Percentiles rank a stretch among this genome's conserved stretches.
These are phyloP conservation scores for Medakamo hakoo DNA, from an alignment of 139 green algal genomes.

Conservation along the genomic window DNA sequence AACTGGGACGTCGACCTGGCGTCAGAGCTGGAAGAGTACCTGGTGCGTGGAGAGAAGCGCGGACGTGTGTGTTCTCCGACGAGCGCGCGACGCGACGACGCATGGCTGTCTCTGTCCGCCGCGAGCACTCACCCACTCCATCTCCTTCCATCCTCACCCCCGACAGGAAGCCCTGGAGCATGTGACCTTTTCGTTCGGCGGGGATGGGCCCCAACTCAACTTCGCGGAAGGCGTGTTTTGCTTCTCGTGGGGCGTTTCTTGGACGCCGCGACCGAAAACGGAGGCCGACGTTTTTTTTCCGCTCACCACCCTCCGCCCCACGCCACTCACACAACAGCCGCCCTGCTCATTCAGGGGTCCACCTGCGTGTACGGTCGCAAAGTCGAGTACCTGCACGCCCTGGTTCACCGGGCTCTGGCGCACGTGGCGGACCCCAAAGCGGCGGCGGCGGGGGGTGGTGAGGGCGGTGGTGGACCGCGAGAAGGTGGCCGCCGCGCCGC, in stretches of 20 bases:
- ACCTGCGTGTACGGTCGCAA: constrained; percentile 72
- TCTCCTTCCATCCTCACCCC: not conserved
- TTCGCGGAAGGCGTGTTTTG: constrained; percentile 58
- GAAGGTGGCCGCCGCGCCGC: not conserved
- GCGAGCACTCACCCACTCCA: too few relatives aligned
- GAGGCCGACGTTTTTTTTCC: not conserved
- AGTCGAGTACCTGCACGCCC: constrained; percentile 67
- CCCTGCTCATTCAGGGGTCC: constrained; percentile 50
- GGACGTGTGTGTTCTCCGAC: not conserved
- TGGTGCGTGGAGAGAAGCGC: constrained; percentile 18
- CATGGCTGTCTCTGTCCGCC: not conserved
- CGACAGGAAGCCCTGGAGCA: constrained; percentile 42
- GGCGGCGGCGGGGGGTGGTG: constrained; percentile 5
- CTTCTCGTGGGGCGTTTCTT: not conserved
- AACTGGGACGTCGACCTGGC: constrained; percentile 80
- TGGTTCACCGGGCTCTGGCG: constrained; percentile 58
- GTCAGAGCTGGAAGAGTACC: constrained; percentile 69
- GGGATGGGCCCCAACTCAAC: constrained; percentile 40
- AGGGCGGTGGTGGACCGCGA: constrained; percentile 2
- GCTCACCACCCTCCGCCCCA: not conserved
- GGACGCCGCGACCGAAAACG: not conserved
- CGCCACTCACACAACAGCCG: constrained; percentile 9
- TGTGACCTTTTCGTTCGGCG: constrained; percentile 47
- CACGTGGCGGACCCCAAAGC: constrained; percentile 20
- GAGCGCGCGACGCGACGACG: not conserved